Percentiles rank a stretch among this genome's conserved stretches.
These are phyloP conservation scores for Ganoderma resinaceum DNA, from an alignment of 1,284 basidiomycete genomes.

Conservation along the genomic window DNA sequence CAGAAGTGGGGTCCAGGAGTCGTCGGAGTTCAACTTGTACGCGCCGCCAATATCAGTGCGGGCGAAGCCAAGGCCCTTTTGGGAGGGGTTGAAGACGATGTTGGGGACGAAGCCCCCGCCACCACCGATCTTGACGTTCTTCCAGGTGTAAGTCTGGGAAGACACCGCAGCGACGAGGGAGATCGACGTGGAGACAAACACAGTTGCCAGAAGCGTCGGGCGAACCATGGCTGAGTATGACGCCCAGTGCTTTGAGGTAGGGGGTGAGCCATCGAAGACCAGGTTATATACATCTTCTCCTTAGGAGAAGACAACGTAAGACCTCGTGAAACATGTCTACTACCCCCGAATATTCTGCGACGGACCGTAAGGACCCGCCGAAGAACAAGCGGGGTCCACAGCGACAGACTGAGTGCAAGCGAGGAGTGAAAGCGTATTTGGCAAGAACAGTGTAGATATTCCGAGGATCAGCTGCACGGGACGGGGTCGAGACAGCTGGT, in stretches of 20 bases:
- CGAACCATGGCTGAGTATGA: conserved; percentile 20
- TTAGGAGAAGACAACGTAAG: conserved; percentile 3
- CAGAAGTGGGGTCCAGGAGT: conserved; percentile 65
- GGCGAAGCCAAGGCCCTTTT: conserved; percentile 66
- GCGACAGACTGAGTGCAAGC: conserved; percentile 14
- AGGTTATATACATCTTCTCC: conserved; percentile 18
- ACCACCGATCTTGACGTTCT: conserved; percentile 66
- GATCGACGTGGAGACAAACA: conserved; percentile 23
- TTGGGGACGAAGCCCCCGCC: conserved; percentile 60
- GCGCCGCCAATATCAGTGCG: conserved; percentile 74
- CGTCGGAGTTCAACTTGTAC: conserved; percentile 66
- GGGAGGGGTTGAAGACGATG: conserved; percentile 65
- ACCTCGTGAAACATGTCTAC: conserved; percentile 9
- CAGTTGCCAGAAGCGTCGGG: conserved; percentile 23
- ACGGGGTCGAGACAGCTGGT: conserved; percentile 24
- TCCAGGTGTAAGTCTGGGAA: conserved; percentile 64
- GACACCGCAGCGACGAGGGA: conserved; percentile 47
- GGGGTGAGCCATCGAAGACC: not conserved
- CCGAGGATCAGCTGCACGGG: conserved; percentile 16
- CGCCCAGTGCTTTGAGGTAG: conserved; percentile 13
- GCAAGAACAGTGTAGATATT: conserved; percentile 17
- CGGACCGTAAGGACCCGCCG: conserved; percentile 16
- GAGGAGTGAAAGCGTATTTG: conserved; percentile 16
- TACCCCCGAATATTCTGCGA: conserved; percentile 29
- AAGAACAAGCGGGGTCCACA: conserved; percentile 23